phyloP scores from a whole-genome alignment of 2,329 filamentous ascomycete genomes.

The Cladosporium sp. region DNA sequence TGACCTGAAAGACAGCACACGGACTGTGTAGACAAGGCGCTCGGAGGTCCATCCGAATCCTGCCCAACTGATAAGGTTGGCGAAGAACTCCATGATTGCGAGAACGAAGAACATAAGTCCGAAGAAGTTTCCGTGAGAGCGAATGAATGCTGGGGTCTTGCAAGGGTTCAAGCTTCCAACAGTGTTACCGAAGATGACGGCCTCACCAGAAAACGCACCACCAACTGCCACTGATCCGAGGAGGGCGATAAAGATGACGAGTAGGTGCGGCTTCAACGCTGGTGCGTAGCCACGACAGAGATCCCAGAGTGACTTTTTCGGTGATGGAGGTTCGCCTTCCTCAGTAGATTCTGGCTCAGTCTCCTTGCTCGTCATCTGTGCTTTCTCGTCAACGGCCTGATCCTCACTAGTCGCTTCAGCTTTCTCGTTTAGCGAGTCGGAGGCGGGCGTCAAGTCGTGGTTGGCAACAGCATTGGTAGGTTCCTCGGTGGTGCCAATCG shows the following conservation, averaged over 20 bases:
- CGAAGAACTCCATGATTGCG: conserved; percentile 59
- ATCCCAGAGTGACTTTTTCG: conserved; percentile 33
- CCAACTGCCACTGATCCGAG: conserved; percentile 36
- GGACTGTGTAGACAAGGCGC: conserved; percentile 62
- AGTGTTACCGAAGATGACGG: conserved; percentile 56
- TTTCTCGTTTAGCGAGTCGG: conserved; percentile 6
- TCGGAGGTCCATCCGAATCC: conserved; percentile 46
- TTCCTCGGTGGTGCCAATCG: conserved; percentile 19
- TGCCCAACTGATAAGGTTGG: conserved; percentile 60
- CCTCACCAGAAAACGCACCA: conserved; percentile 58
- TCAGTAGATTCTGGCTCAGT: conserved; percentile 15
- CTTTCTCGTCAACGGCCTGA: conserved; percentile 1
- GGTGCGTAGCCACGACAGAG: conserved; percentile 38
- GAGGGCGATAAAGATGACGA: conserved; percentile 51
- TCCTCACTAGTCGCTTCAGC: background rate
- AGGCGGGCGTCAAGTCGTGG: background rate
- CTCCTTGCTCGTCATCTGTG: background rate
- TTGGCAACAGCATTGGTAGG: background rate
- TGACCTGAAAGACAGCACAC: conserved; percentile 64
- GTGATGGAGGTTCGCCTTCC: conserved; percentile 25
- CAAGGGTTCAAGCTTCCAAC: conserved; percentile 17
- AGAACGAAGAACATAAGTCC: conserved; percentile 62
- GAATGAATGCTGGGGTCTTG: conserved; percentile 15
- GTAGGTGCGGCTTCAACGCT: conserved; percentile 47
- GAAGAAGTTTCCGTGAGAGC: conserved; percentile 57